These are phyloP conservation scores for Pittosporum tobira DNA, from an alignment of 129 eudicot genomes.

Conservation along the genomic window DNA sequence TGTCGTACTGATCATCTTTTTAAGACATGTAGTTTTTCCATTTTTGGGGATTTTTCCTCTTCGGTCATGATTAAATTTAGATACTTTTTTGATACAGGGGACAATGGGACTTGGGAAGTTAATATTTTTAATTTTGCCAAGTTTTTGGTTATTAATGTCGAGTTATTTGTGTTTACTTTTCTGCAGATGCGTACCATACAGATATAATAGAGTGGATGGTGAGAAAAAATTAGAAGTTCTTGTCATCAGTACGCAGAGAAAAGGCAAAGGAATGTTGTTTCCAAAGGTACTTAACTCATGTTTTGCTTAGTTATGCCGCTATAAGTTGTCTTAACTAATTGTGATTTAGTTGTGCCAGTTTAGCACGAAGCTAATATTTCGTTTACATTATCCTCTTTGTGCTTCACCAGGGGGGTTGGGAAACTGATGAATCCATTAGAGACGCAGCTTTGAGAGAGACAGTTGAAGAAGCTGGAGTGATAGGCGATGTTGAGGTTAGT, in stretches of 20 bases:
- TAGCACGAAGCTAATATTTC: not conserved
- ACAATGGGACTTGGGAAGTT: not conserved
- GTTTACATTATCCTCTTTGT: not conserved
- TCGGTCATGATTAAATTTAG: not conserved
- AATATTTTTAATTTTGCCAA: not conserved
- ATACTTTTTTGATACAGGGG: not conserved
- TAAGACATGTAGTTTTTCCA: not conserved
- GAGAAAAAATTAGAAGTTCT: constrained; percentile 70
- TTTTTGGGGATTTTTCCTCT: not conserved
- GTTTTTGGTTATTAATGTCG: constrained; percentile 16
- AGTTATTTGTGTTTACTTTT: not conserved
- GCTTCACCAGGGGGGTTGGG: constrained; percentile 74
- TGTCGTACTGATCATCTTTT: not conserved
- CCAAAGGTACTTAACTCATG: constrained; percentile 51
- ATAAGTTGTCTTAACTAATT: not conserved
- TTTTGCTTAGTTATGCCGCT: not conserved
- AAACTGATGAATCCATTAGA: constrained; percentile 47
- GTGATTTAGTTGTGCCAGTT: not conserved
- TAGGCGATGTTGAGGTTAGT: constrained; percentile 61
- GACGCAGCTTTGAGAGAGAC: constrained; percentile 77
- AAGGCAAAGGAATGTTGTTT: constrained; percentile 83
- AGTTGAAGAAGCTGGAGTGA: constrained; percentile 73
- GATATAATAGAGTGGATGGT: constrained; percentile 35
- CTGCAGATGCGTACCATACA: constrained; percentile 80
- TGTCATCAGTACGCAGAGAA: constrained; percentile 63